Evolutionary conservation across 2,329 filamentous ascomycete species (phyloP).

Genomic region (Xylariaceae sp.): DNA sequence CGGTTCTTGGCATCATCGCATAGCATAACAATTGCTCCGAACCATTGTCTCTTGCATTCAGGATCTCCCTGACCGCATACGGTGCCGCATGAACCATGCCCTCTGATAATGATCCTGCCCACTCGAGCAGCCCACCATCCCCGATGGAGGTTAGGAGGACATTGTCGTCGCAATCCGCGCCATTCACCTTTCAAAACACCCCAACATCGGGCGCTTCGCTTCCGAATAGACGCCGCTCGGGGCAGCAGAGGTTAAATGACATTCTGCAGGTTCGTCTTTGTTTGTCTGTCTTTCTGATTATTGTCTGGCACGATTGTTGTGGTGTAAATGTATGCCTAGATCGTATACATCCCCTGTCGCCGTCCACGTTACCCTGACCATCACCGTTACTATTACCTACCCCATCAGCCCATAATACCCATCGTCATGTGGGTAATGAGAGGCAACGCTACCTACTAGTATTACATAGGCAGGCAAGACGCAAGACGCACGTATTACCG

Average conservation of each 20-base stretch:
- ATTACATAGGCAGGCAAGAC: background rate
- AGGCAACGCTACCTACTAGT: background rate
- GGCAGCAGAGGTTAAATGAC: constrained; percentile 39
- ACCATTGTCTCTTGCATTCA: background rate
- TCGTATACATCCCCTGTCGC: no score
- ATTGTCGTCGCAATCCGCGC: constrained; percentile 11
- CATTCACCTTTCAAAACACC: constrained; percentile 6
- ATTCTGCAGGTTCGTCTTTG: constrained; percentile 42
- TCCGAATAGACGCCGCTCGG: constrained; percentile 29
- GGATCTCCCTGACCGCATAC: background rate
- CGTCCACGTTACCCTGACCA: no score
- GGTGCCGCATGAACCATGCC: constrained; percentile 7
- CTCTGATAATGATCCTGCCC: constrained; percentile 8
- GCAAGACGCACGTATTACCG: background rate
- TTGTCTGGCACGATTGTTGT: no score
- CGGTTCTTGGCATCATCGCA: background rate
- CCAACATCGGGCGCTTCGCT: constrained; percentile 8
- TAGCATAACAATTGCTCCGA: background rate
- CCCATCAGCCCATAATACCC: background rate
- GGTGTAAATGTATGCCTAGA: no score
- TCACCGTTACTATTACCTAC: no score
- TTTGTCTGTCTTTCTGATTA: no score
- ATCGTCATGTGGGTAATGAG: background rate
- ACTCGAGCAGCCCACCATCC: constrained; percentile 1
- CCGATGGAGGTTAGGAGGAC: constrained; percentile 8